Evolutionary conservation across 2,329 filamentous ascomycete genomes (phyloP).

Genomic region (Triangularia verruculosa): DNA sequence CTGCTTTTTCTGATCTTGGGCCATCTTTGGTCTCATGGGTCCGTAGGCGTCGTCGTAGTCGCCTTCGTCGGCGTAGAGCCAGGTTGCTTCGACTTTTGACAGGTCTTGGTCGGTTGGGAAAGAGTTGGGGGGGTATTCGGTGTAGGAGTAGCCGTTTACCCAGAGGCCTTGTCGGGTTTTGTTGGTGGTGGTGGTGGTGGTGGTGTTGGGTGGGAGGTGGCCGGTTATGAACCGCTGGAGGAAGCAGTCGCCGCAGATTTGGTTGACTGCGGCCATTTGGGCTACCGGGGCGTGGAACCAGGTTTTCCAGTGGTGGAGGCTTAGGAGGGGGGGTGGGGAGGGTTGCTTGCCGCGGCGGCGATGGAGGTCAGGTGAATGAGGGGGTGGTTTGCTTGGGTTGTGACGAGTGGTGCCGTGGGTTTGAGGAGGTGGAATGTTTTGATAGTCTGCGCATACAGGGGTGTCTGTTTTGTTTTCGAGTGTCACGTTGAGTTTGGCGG

Average conservation of each 20-base stretch:
- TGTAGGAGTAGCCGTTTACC: slow-evolving; percentile 58
- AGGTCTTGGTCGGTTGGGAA: slow-evolving; percentile 41
- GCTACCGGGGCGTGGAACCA: slow-evolving; percentile 54
- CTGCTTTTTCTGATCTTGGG: slow-evolving; percentile 47
- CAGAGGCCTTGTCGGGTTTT: slow-evolving; percentile 36
- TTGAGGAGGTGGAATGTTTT: too few relatives aligned
- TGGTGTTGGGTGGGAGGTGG: too few relatives aligned
- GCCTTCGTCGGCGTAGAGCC: slow-evolving; percentile 38
- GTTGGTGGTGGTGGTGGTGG: slow-evolving; percentile 29
- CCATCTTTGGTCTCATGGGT: slow-evolving; percentile 43
- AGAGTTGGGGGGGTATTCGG: slow-evolving; percentile 41
- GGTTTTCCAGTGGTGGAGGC: slow-evolving; percentile 62
- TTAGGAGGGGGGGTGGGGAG: slow-evolving; percentile 48
- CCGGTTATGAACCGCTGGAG: slow-evolving; percentile 53
- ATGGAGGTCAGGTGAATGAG: not conserved
- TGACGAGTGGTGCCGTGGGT: too few relatives aligned
- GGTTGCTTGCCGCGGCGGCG: not conserved
- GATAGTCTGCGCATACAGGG: too few relatives aligned
- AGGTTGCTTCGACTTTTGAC: slow-evolving; percentile 52
- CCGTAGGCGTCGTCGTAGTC: slow-evolving; percentile 54
- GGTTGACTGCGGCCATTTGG: slow-evolving; percentile 46
- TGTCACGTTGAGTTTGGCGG: not conserved
- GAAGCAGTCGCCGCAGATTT: slow-evolving; percentile 58
- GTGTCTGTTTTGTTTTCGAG: too few relatives aligned
- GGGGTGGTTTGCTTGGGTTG: not conserved